Evolutionary conservation across 768 basidiomycete genomes (phyloP), one percentile per base, ranked within the genome.

Genomic region (Podaxis carcinomalis): DNA sequence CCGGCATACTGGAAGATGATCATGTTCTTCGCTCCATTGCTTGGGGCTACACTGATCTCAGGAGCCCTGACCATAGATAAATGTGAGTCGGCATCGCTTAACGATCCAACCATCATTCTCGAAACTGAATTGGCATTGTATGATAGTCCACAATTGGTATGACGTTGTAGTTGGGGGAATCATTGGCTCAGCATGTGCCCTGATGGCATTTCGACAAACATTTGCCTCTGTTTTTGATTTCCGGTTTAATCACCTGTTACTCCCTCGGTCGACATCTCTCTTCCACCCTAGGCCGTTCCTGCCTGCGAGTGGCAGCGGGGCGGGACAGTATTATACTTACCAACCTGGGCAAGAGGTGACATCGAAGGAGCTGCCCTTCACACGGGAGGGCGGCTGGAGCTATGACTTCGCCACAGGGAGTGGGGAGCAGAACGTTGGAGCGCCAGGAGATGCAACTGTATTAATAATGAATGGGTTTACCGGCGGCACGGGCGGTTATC

Each of bases 1-100:
- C 80, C 83, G 1, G 81, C 82, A 39, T 85, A 84, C 69, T 86
- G 84, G 85, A 86, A 85, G 69, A 81, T 83, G 79, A 71, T 86
- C 61, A 64, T 84, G 23, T 77, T 84, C 64, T 81, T 86, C 60
- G 78, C 80, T 4, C 84, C 84, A 28, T 63, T 86, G 4, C 77
- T 83, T 50, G 84, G 83, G 13, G 84, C 84, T 0, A 75, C 73
- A 25, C 73, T 87, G 47, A 86, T 86, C 62, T 79, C 81, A 0
- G 83, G 81, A 3, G 77, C 80, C 7, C 68, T 85, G 62, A 85
- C 82, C 2, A 81, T 85, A 40, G 84, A 86, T 68, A 77, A 83
- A 72, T 79, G 78, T 77, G 65, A 55, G 80, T 70, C n/a, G 46
- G 23, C 54, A 46, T 47, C 61, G 46, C 46, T 55, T 62, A 57